phyloP scores from a whole-genome alignment of 2,329 filamentous ascomycete species.

The Pseudocercospora vitis region DNA sequence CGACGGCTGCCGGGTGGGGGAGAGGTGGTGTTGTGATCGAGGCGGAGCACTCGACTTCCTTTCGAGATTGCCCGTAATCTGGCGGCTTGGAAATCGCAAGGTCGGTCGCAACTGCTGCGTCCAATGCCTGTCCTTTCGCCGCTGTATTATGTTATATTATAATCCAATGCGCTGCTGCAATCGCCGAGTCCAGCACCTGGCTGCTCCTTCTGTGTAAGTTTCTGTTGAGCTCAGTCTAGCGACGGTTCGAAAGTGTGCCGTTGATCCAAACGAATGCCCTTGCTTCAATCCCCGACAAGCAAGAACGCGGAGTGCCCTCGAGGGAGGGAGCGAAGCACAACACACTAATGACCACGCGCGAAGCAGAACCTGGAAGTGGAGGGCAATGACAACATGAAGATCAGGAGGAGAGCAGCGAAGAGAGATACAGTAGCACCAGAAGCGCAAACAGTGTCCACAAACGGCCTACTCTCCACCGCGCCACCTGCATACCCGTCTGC shows the following conservation, averaged over 20 bases:
- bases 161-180: not conserved
- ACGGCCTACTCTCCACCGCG: not conserved
- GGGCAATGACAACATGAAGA: not conserved
- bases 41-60: not conserved
- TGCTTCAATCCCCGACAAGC: slow-evolving; percentile 2
- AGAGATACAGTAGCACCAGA: no score
- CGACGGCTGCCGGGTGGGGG: not conserved
- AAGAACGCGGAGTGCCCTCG: slow-evolving; percentile 4
- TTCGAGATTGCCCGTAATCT: no score
- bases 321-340: no score
- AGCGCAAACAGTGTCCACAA: not conserved
- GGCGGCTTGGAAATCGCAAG: no score
- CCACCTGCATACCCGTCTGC: slow-evolving; percentile 1
- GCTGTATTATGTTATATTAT: not conserved
- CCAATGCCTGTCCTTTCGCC: not conserved
- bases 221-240: not conserved
- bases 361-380: not conserved
- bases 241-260: not conserved
- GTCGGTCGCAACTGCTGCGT: not conserved
- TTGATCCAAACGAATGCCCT: not conserved
- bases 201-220: not conserved
- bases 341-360: not conserved
- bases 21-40: not conserved
- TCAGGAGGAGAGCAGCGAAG: no score
- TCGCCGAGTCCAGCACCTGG: not conserved